Evolutionary conservation across 129 eudicot species (phyloP).

Genomic region (Pseudognaphalium luteoalbum): DNA sequence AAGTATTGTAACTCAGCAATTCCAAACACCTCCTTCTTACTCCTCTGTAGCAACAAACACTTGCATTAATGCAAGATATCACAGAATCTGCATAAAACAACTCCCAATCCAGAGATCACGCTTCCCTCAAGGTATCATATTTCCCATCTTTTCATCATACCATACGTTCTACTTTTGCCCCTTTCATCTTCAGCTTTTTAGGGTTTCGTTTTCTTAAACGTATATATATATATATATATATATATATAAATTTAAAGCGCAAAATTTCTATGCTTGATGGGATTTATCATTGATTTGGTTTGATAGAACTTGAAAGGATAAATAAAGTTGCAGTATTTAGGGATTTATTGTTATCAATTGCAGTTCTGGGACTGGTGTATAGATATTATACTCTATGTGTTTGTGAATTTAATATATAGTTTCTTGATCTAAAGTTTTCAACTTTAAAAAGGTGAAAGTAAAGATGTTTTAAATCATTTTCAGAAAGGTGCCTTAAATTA

Average conservation of each 20-base stretch:
- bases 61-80: too few relatives aligned
- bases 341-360: too few relatives aligned
- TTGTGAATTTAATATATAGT: too few relatives aligned
- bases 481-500: too few relatives aligned
- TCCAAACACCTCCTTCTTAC: too few relatives aligned
- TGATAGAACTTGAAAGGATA: background rate
- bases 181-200: background rate
- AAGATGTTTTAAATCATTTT: too few relatives aligned
- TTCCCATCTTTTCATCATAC: background rate
- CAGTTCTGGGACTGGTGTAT: too few relatives aligned
- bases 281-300: background rate
- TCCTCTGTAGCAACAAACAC: too few relatives aligned
- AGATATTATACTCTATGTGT: too few relatives aligned
- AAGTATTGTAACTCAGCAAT: too few relatives aligned
- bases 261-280: background rate
- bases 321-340: background rate
- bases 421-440: background rate
- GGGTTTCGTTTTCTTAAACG: background rate
- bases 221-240: background rate
- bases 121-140: slow-evolving; percentile 21
- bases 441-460: too few relatives aligned
- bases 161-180: too few relatives aligned
- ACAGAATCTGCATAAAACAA: background rate
- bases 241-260: background rate
- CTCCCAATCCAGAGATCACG: background rate